phyloP scores from a whole-genome alignment of 257 asterid genomes.

The Anisodus tanguticus region DNA sequence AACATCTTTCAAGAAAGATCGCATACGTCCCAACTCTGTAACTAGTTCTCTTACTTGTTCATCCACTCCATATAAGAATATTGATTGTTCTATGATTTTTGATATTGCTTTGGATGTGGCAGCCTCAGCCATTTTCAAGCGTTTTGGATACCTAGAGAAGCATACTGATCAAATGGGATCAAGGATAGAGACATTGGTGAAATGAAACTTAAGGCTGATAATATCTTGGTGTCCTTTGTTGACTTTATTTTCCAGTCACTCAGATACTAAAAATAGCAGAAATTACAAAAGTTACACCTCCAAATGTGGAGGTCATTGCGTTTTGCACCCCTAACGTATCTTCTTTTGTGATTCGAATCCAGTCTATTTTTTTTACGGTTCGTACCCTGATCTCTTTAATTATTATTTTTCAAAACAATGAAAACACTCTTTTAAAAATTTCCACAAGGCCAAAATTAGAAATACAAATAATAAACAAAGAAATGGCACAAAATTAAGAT shows the following conservation, averaged over 20 bases:
- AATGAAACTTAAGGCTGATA: not conserved
- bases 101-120: not conserved
- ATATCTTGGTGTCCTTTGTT: not conserved
- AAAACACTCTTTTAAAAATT: too few species aligned
- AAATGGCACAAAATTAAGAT: too few species aligned
- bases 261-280: not conserved
- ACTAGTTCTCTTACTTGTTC: constrained; percentile 24
- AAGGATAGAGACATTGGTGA: not conserved
- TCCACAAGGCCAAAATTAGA: too few species aligned
- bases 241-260: not conserved
- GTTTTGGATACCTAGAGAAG: not conserved
- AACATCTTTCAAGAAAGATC: not conserved
- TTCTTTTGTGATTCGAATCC: too few species aligned
- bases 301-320: not conserved
- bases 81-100: not conserved
- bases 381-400: too few species aligned
- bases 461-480: too few species aligned
- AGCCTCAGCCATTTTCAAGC: not conserved
- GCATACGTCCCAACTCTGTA: constrained; percentile 13
- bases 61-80: constrained; percentile 1
- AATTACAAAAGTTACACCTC: not conserved
- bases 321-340: too few species aligned
- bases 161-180: not conserved
- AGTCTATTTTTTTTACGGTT: too few species aligned
- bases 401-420: too few species aligned